phyloP scores from a whole-genome alignment of 1,284 basidiomycete genomes.

The Caloboletus firmus region DNA sequence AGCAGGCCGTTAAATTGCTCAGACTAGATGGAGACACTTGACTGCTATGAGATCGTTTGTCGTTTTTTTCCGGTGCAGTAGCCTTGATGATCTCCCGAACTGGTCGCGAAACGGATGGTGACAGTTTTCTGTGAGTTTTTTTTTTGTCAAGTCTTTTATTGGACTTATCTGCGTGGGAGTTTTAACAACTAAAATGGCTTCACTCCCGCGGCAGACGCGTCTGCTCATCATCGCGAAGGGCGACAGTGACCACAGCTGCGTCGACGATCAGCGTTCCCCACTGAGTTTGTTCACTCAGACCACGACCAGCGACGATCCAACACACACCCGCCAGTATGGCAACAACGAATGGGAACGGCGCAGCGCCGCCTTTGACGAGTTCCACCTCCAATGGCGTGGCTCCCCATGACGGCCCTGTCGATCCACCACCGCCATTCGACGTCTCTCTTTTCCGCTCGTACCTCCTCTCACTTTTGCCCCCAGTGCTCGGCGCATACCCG shows the following conservation, averaged over 20 bases:
- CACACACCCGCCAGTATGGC: conserved; percentile 17
- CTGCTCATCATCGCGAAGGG: conserved; percentile 28
- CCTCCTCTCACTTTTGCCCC: conserved; percentile 69
- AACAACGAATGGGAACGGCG: conserved; percentile 26
- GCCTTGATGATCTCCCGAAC: not conserved
- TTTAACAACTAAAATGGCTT: conserved; percentile 10
- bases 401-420: conserved; percentile 28
- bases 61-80: not conserved
- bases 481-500: conserved; percentile 64
- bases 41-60: not conserved
- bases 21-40: not conserved
- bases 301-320: conserved; percentile 19
- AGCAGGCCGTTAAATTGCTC: not conserved
- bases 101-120: too few species aligned
- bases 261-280: conserved; percentile 6
- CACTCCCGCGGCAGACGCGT: conserved; percentile 20
- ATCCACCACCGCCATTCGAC: conserved; percentile 49
- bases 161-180: conserved; percentile 23
- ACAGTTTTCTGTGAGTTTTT: not conserved
- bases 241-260: conserved; percentile 16
- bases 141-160: conserved; percentile 8
- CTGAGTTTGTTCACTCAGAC: not conserved
- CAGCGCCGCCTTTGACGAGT: conserved; percentile 29
- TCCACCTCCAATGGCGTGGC: conserved; percentile 29
- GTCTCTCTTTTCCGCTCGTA: conserved; percentile 64